phyloP scores from a whole-genome alignment of 495 filamentous ascomycete genomes.

The Xylaria telfairii region DNA sequence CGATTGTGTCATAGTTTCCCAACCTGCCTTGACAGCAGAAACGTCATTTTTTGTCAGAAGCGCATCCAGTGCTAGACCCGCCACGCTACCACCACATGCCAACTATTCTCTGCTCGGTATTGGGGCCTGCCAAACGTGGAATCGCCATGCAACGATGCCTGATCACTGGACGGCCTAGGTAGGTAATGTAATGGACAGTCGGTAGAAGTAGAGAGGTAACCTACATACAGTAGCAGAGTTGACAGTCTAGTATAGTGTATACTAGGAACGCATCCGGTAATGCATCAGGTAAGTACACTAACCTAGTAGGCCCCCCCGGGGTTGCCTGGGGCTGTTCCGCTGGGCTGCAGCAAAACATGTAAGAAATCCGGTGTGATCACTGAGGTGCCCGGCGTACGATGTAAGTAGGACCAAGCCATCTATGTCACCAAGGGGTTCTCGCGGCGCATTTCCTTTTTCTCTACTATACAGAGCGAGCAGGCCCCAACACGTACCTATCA shows the following conservation, averaged over 20 bases:
- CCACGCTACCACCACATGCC: constrained; percentile 20
- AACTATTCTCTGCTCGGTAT: constrained; percentile 1
- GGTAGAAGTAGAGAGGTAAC: constrained; percentile 5
- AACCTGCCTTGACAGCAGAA: constrained; percentile 2
- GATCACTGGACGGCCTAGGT: neutral
- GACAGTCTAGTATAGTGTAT: no score
- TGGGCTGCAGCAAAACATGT: constrained; percentile 30
- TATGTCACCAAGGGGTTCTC: constrained; percentile 4
- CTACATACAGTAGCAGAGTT: neutral
- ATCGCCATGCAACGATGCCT: constrained; percentile 28
- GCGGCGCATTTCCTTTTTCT: neutral
- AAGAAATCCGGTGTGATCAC: constrained; percentile 25
- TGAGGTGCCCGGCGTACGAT: constrained; percentile 9
- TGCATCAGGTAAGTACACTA: constrained; percentile 4
- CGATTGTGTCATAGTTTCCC: neutral
- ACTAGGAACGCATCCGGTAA: constrained; percentile 8
- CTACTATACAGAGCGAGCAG: no score
- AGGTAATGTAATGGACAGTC: neutral
- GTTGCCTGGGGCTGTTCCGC: constrained; percentile 21
- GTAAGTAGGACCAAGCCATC: constrained; percentile 1
- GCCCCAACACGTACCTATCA: neutral
- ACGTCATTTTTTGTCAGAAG: constrained; percentile 3
- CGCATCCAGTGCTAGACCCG: constrained; percentile 1
- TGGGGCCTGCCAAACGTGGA: neutral
- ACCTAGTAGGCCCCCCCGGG: constrained; percentile 7